Percentiles rank a stretch among this genome's conserved stretches.
Conservation (phyloP, 2,329 filamentous ascomycete species). For the Diplodia intermedia region DNA sequence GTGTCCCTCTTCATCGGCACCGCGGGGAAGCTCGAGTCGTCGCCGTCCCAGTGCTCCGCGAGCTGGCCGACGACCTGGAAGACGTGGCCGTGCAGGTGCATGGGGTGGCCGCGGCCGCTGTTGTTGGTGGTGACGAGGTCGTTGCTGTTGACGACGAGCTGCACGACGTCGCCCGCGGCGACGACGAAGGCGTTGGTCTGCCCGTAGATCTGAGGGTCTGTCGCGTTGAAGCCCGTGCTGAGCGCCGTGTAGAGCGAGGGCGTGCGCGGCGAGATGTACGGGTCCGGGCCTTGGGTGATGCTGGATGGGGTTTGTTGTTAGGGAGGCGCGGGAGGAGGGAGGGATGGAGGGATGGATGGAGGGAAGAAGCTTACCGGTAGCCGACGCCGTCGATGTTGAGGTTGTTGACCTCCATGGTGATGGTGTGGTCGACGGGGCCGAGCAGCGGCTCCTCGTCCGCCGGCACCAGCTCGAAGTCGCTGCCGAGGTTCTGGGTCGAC, state of each 20-base stretch:
- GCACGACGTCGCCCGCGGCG: conserved; percentile 36
- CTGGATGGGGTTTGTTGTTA: conserved; percentile 15
- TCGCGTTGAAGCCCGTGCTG: conserved; percentile 61
- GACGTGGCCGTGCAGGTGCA: conserved; percentile 60
- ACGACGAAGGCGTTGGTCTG: conserved; percentile 47
- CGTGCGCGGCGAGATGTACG: conserved; percentile 69
- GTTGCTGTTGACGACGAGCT: conserved; percentile 39
- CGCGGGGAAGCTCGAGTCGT: conserved; percentile 57
- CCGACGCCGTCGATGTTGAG: conserved; percentile 49
- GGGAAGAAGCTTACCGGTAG: conserved; percentile 27
- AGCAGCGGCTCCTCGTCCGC: conserved; percentile 54
- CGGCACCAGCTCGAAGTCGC: conserved; percentile 67
- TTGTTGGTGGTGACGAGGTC: conserved; percentile 25
- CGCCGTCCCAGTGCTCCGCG: conserved; percentile 45
- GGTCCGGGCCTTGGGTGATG: conserved; percentile 63
- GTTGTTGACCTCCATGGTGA: conserved; percentile 47
- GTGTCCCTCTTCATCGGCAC: conserved; percentile 74
- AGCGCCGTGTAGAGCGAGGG: conserved; percentile 73
- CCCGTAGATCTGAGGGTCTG: conserved; percentile 69
- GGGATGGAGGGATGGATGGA: too few relatives aligned
- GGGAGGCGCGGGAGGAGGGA: neutral
- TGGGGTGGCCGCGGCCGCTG: conserved; percentile 46
- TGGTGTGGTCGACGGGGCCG: conserved; percentile 56
- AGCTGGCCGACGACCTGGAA: conserved; percentile 71
- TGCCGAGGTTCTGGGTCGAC: conserved; percentile 64